phyloP scores from a whole-genome alignment of 495 filamentous ascomycete species.

The Aspergillus baeticus region DNA sequence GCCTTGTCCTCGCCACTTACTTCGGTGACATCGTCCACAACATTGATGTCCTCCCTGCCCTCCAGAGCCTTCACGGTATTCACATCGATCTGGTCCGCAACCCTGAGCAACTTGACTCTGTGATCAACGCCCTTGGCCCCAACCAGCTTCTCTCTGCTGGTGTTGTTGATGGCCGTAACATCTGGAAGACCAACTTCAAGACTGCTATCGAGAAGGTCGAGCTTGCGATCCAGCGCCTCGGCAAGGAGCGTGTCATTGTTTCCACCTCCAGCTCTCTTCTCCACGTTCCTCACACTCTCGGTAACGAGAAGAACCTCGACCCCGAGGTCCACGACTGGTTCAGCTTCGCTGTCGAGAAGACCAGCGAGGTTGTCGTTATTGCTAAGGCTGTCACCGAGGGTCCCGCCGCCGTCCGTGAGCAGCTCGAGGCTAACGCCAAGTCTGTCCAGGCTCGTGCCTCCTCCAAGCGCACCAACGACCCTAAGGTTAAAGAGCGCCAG shows the following conservation, averaged over 20 bases:
- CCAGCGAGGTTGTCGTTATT: slow-evolving; percentile 82
- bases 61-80: slow-evolving; percentile 72
- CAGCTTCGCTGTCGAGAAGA: slow-evolving; percentile 96
- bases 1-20: slow-evolving; percentile 88
- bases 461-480: slow-evolving; percentile 94
- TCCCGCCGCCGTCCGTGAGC: slow-evolving; percentile 75
- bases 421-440: slow-evolving; percentile 93
- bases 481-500: slow-evolving; percentile 93
- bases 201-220: slow-evolving; percentile 84
- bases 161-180: slow-evolving; percentile 98
- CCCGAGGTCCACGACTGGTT: slow-evolving; percentile 95
- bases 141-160: slow-evolving; percentile 88
- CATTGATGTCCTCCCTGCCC: slow-evolving; percentile 74
- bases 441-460: slow-evolving; percentile 83
- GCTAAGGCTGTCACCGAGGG: slow-evolving; percentile 95
- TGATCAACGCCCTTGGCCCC: slow-evolving; percentile 72
- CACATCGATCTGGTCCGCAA: slow-evolving; percentile 96
- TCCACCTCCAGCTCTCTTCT: slow-evolving; percentile 95
- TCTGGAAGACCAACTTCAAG: slow-evolving; percentile 99
- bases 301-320: slow-evolving; percentile 94
- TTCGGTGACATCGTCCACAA: slow-evolving; percentile 99
- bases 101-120: slow-evolving; percentile 89
- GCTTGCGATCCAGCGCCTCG: slow-evolving; percentile 85
- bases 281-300: slow-evolving; percentile 95
- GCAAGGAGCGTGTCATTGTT: slow-evolving; percentile 93